These are phyloP conservation scores for Coemansia aciculifera DNA, from an alignment of 192 early-diverging fungal genomes.

Conservation along the genomic window DNA sequence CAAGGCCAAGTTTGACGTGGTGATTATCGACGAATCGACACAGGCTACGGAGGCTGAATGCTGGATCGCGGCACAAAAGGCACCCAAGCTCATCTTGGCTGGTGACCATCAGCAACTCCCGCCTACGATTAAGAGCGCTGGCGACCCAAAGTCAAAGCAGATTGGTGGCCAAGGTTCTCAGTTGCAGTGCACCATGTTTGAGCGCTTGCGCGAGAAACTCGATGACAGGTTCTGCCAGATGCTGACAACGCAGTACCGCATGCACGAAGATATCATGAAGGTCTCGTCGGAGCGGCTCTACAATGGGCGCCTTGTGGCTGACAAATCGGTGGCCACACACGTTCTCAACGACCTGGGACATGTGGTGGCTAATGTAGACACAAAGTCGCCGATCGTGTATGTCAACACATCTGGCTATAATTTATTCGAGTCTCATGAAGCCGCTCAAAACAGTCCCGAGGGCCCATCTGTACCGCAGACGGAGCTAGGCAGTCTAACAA, in stretches of 20 bases:
- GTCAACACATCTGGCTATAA: constrained; percentile 61
- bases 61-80: constrained; percentile 83
- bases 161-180: neutral
- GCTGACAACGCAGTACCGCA: constrained; percentile 84
- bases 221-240: constrained; percentile 64
- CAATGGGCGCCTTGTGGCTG: constrained; percentile 62
- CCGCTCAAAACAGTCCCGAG: neutral
- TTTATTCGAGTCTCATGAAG: neutral
- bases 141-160: neutral
- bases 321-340: constrained; percentile 63
- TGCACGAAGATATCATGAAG: constrained; percentile 78
- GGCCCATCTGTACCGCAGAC: neutral
- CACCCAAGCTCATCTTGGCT: constrained; percentile 73
- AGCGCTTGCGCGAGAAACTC: constrained; percentile 64
- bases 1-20: constrained; percentile 72
- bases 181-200: constrained; percentile 64
- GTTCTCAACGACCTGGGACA: constrained; percentile 64
- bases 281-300: constrained; percentile 78
- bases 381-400: constrained; percentile 60
- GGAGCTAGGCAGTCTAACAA: constrained; percentile 59
- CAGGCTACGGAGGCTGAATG: constrained; percentile 85
- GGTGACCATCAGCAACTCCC: constrained; percentile 90
- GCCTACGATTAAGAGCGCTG: constrained; percentile 74
- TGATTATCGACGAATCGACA: constrained; percentile 87
- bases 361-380: constrained; percentile 63